These are phyloP conservation scores for Geotrichum aggregatum DNA, from an alignment of 1,139 yeast species.

Conservation along the genomic window DNA sequence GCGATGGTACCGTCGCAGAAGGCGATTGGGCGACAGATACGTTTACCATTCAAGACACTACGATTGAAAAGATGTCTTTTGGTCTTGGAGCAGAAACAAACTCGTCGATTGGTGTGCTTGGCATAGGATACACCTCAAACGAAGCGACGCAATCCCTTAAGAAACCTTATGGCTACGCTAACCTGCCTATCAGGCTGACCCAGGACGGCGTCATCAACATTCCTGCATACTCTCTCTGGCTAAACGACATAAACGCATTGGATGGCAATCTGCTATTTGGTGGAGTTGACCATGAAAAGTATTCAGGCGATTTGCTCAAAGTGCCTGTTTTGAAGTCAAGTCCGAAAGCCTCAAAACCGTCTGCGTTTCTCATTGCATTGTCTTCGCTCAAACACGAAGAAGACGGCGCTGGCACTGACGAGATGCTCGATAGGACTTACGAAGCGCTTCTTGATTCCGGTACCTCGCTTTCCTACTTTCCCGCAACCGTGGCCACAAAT, in stretches of 20 bases:
- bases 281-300: constrained; percentile 54
- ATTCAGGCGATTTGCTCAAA: constrained; percentile 43
- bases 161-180: constrained; percentile 35
- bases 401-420: constrained; percentile 12
- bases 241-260: constrained; percentile 44
- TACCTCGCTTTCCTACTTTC: constrained; percentile 34
- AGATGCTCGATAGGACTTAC: constrained; percentile 13
- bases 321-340: constrained; percentile 27
- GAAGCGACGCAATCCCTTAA: constrained; percentile 26
- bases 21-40: constrained; percentile 51
- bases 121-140: constrained; percentile 27
- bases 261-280: constrained; percentile 54
- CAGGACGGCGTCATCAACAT: constrained; percentile 48
- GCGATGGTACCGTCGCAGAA: constrained; percentile 36
- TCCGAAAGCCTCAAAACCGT: constrained; percentile 19
- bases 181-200: constrained; percentile 48
- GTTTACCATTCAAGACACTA: constrained; percentile 29
- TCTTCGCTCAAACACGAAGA: constrained; percentile 13
- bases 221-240: constrained; percentile 52
- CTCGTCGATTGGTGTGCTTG: constrained; percentile 37
- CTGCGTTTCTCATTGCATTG: constrained; percentile 19
- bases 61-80: constrained; percentile 27
- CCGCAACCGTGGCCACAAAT: constrained; percentile 24
- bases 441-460: constrained; percentile 36
- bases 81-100: constrained; percentile 35